Conservation (phyloP, 2,329 filamentous ascomycete species). For the Alternaria solani region DNA sequence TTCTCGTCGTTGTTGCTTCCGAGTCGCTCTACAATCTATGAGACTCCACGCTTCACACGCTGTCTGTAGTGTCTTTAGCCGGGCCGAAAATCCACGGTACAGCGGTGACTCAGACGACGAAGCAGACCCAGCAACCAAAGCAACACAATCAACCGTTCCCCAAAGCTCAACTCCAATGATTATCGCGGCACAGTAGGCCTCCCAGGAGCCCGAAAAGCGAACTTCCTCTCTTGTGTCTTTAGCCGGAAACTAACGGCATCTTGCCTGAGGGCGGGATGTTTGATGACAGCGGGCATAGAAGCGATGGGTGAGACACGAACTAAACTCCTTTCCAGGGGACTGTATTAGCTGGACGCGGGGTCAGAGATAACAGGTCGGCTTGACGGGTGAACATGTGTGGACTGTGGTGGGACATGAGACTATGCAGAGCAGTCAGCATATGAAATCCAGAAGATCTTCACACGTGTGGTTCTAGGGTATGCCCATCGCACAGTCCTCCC, state of each 20-base stretch:
- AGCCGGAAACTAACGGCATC: constrained; percentile 12
- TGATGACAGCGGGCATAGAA: constrained; percentile 12
- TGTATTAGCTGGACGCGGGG: constrained; percentile 26
- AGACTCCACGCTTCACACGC: constrained; percentile 11
- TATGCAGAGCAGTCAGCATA: not conserved
- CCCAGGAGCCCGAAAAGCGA: too few species aligned
- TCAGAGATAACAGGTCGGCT: constrained; percentile 7
- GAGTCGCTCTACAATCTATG: constrained; percentile 7
- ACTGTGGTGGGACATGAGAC: not conserved
- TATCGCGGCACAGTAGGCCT: too few species aligned
- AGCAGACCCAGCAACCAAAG: too few species aligned
- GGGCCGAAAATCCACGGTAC: too few species aligned
- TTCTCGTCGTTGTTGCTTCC: constrained; percentile 13
- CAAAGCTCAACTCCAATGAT: too few species aligned
- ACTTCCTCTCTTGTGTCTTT: too few species aligned
- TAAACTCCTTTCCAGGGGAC: constrained; percentile 8
- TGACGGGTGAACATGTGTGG: constrained; percentile 7
- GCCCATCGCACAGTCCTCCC: not conserved
- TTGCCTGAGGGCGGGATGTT: constrained; percentile 15
- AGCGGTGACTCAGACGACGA: too few species aligned
- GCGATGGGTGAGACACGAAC: constrained; percentile 8
- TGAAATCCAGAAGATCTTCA: not conserved
- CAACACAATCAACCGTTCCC: too few species aligned
- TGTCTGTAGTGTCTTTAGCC: too few species aligned
- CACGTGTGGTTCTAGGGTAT: not conserved